Conservation (phyloP, 495 filamentous ascomycete species). For the Aspergillus nanangensis region DNA sequence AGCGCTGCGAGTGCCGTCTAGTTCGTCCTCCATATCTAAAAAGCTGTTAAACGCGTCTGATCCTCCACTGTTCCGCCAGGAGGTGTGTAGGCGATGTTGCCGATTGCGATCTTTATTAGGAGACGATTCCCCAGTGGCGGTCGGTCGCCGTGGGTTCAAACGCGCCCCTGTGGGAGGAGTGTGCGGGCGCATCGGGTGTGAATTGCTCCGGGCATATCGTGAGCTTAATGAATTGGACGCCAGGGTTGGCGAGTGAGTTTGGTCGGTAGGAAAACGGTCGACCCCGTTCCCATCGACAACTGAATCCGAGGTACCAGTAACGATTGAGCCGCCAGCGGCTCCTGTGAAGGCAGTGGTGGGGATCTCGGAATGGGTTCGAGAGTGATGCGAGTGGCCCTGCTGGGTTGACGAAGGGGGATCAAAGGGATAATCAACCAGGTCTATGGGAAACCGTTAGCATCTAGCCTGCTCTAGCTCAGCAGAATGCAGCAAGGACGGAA, state of each 20-base stretch:
- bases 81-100: conserved; percentile 30
- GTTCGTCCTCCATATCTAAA: conserved; percentile 44
- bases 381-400: conserved; percentile 29
- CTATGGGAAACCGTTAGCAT: conserved; percentile 14
- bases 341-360: conserved; percentile 22
- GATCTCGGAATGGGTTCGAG: conserved; percentile 33
- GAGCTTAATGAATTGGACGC: conserved; percentile 28
- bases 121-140: conserved; percentile 24
- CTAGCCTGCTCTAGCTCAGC: conserved; percentile 1
- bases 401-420: conserved; percentile 14
- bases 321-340: conserved; percentile 37
- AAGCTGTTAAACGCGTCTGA: conserved; percentile 42
- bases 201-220: conserved; percentile 44
- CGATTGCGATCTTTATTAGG: conserved; percentile 26
- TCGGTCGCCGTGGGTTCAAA: conserved; percentile 31
- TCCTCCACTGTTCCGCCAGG: conserved; percentile 40
- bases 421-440: conserved; percentile 15
- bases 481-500: conserved; percentile 4
- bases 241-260: conserved; percentile 25
- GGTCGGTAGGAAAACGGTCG: conserved; percentile 33
- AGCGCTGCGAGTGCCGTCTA: conserved; percentile 27
- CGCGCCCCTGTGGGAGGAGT: conserved; percentile 34
- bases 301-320: conserved; percentile 23
- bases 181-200: conserved; percentile 40
- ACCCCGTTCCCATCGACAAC: conserved; percentile 35